These are phyloP conservation scores for Forsythia suspensa DNA, from an alignment of 257 asterid species.

Conservation along the genomic window DNA sequence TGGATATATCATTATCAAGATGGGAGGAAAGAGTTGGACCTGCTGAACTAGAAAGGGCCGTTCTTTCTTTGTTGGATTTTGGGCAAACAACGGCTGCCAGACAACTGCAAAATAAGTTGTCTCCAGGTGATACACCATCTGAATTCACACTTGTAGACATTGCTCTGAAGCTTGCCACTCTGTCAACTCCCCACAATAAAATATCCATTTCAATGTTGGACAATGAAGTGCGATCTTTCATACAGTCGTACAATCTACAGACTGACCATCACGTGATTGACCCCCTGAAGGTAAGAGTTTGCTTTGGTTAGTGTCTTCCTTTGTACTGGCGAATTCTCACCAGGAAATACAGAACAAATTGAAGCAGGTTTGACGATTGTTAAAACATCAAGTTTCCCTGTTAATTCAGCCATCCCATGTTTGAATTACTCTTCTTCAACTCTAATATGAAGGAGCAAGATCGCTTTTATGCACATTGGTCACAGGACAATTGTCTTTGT, in stretches of 20 bases:
- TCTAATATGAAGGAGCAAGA: slow-evolving; percentile 10
- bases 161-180: slow-evolving; percentile 79
- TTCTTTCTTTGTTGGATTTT: slow-evolving; percentile 90
- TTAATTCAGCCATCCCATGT: slow-evolving; percentile 8
- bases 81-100: slow-evolving; percentile 90
- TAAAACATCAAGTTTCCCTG: not conserved
- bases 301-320: slow-evolving; percentile 15
- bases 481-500: not conserved
- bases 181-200: slow-evolving; percentile 67
- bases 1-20: slow-evolving; percentile 71
- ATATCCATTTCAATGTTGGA: slow-evolving; percentile 53
- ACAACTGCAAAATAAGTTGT: slow-evolving; percentile 85
- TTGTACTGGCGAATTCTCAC: slow-evolving; percentile 1
- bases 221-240: slow-evolving; percentile 50
- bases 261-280: slow-evolving; percentile 57
- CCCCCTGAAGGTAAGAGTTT: slow-evolving; percentile 70
- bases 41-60: slow-evolving; percentile 87
- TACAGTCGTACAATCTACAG: slow-evolving; percentile 53
- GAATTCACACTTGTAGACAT: slow-evolving; percentile 74
- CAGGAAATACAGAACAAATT: not conserved
- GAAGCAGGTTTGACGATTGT: slow-evolving; percentile 14
- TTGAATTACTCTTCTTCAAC: slow-evolving; percentile 13
- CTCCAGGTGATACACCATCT: slow-evolving; percentile 74
- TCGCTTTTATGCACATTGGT: slow-evolving; percentile 8
- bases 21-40: slow-evolving; percentile 97